These are phyloP conservation scores for Schwanniomyces polymorphus DNA, from an alignment of 805 yeast species.

Conservation along the genomic window DNA sequence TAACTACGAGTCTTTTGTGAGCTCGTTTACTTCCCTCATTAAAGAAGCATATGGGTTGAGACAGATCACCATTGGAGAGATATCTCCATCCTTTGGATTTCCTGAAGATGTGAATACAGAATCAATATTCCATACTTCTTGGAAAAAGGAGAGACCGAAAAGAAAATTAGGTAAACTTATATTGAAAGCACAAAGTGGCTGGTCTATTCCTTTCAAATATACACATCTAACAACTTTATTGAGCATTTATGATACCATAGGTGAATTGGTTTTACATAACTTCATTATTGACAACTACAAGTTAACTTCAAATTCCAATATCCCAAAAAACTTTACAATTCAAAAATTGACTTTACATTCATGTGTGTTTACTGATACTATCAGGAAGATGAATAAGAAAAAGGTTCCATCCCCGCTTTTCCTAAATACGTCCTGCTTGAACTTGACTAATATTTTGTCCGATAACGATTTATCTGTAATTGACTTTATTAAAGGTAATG, in stretches of 20 bases:
- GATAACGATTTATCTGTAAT: conserved; percentile 50
- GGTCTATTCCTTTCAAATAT: conserved; percentile 51
- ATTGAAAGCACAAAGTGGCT: conserved; percentile 45
- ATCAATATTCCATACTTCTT: conserved; percentile 20
- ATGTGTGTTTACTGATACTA: conserved; percentile 19
- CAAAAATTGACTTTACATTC: conserved; percentile 15
- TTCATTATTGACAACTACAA: conserved; percentile 48
- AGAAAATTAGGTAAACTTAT: conserved; percentile 32
- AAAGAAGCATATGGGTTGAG: conserved; percentile 48
- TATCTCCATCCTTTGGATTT: conserved; percentile 52
- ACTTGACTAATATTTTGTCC: conserved; percentile 38
- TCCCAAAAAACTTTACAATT: conserved; percentile 16
- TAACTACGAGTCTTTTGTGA: conserved; percentile 24
- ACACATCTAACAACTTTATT: conserved; percentile 47
- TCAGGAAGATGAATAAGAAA: conserved; percentile 9
- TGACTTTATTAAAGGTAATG: conserved; percentile 42
- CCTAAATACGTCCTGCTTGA: conserved; percentile 34
- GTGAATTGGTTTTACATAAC: conserved; percentile 43
- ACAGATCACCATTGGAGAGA: conserved; percentile 40
- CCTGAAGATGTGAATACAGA: conserved; percentile 17
- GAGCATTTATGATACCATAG: conserved; percentile 36
- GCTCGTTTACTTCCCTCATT: conserved; percentile 30
- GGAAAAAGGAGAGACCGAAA: conserved; percentile 8
- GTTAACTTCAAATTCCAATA: conserved; percentile 17
- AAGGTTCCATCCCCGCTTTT: conserved; percentile 31